A percentile compares a stretch with the other conserved stretches of the same genome.
phyloP scores from a whole-genome alignment of 306 rosid species.

The Geum urbanum region DNA sequence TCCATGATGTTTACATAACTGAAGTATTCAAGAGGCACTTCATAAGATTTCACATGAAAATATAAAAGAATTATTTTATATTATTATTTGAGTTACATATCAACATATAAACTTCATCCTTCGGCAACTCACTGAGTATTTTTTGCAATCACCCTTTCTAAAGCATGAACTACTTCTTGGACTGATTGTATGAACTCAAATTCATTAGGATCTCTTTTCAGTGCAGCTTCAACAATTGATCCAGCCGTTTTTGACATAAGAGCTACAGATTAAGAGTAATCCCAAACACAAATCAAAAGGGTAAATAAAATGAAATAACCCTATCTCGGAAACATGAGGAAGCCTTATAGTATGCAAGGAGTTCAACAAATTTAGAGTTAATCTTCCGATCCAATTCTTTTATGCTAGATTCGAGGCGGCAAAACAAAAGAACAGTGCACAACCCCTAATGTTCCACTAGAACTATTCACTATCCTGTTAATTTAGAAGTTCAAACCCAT shows the following conservation, averaged over 20 bases:
- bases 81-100: not conserved
- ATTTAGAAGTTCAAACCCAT: not conserved
- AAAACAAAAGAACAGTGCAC: not conserved
- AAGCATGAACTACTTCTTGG: constrained; percentile 83
- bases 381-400: constrained; percentile 12
- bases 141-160: constrained; percentile 92
- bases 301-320: constrained; percentile 18
- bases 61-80: not conserved
- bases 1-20: constrained; percentile 93
- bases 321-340: constrained; percentile 9
- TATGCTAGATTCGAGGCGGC: constrained; percentile 18
- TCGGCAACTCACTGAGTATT: constrained; percentile 74
- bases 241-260: constrained; percentile 93
- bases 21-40: constrained; percentile 34
- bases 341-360: constrained; percentile 5
- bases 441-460: not conserved
- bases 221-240: constrained; percentile 84
- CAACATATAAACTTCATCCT: constrained; percentile 16
- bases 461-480: not conserved
- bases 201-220: constrained; percentile 95
- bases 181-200: constrained; percentile 81
- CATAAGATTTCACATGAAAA: constrained; percentile 18
- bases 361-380: constrained; percentile 8
- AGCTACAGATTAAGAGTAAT: constrained; percentile 52
- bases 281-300: constrained; percentile 32